phyloP scores from a whole-genome alignment of 805 yeast species.

The Candida nitratophila region DNA sequence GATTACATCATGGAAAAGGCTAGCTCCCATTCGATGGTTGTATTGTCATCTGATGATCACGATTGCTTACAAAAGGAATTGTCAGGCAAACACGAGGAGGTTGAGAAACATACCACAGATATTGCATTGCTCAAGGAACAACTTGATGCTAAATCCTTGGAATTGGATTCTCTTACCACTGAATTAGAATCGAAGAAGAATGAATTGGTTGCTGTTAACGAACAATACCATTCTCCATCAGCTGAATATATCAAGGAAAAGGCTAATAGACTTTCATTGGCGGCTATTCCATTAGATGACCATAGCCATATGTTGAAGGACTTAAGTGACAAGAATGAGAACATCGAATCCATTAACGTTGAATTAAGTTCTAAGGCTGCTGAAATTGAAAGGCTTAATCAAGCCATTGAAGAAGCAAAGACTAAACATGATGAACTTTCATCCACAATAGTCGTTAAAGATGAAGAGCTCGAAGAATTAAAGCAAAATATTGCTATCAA shows the following conservation, averaged over 20 bases:
- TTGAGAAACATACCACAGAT: constrained; percentile 3
- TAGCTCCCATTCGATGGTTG: constrained; percentile 1
- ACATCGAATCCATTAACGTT: neutral
- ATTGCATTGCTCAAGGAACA: constrained; percentile 7
- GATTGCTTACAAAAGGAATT: neutral
- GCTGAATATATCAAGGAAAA: constrained; percentile 9
- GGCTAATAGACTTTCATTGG: constrained; percentile 27
- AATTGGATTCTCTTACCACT: neutral
- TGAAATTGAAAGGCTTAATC: neutral
- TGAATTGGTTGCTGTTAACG: neutral
- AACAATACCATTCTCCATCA: constrained; percentile 2
- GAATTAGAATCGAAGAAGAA: constrained; percentile 1
- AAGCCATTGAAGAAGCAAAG: neutral
- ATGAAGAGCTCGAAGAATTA: neutral
- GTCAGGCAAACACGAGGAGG: constrained; percentile 7
- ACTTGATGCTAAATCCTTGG: constrained; percentile 6
- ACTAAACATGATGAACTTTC: neutral
- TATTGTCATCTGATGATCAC: constrained; percentile 1
- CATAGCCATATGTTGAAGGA: neutral
- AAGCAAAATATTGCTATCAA: neutral
- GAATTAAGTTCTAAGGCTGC: constrained; percentile 4
- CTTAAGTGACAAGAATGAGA: constrained; percentile 1
- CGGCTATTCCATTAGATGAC: constrained; percentile 12
- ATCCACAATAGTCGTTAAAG: neutral
- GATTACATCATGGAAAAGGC: neutral